Evolutionary conservation across 2,329 filamentous ascomycete species (phyloP).

Genomic region (Epicoccum nigrum): DNA sequence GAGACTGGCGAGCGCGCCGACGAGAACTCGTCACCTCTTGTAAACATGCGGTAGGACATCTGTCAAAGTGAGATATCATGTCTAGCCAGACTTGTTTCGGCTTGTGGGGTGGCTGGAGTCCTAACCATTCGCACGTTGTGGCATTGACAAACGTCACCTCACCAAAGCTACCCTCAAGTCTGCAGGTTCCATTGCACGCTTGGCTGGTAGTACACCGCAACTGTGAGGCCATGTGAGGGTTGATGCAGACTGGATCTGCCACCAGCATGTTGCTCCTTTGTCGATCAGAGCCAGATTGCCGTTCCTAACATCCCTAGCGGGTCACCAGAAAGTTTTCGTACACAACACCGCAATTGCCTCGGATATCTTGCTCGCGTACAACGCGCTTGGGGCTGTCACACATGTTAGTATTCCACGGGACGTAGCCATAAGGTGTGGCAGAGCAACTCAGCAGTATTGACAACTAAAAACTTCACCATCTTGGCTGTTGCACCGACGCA

Average conservation of each 20-base stretch:
- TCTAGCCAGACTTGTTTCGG: slow-evolving; percentile 1
- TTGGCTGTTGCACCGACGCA: slow-evolving; percentile 1
- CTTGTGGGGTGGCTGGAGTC: slow-evolving; percentile 5
- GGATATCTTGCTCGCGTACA: slow-evolving; percentile 67
- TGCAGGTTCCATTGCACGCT: not conserved
- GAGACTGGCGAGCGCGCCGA: slow-evolving; percentile 6
- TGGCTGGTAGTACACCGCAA: slow-evolving; percentile 1
- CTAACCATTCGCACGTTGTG: slow-evolving; percentile 8
- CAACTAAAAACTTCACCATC: slow-evolving; percentile 10
- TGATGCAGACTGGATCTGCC: slow-evolving; percentile 6
- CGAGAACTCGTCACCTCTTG: slow-evolving; percentile 4
- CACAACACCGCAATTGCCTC: slow-evolving; percentile 1
- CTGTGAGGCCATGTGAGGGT: slow-evolving; percentile 1
- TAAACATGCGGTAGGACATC: slow-evolving; percentile 11
- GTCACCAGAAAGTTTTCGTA: not conserved
- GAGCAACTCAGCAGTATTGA: slow-evolving; percentile 70
- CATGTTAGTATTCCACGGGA: slow-evolving; percentile 8
- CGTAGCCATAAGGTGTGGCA: slow-evolving; percentile 76
- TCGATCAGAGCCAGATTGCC: slow-evolving; percentile 1
- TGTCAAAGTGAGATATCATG: slow-evolving; percentile 12
- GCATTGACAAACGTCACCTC: slow-evolving; percentile 9
- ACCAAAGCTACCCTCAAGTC: not conserved
- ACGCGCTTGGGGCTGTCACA: slow-evolving; percentile 78
- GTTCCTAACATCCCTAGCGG: not conserved
- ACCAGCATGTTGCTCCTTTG: slow-evolving; percentile 8